These are phyloP conservation scores for Codiaeum variegatum DNA, from an alignment of 441 rosid species.

Conservation along the genomic window DNA sequence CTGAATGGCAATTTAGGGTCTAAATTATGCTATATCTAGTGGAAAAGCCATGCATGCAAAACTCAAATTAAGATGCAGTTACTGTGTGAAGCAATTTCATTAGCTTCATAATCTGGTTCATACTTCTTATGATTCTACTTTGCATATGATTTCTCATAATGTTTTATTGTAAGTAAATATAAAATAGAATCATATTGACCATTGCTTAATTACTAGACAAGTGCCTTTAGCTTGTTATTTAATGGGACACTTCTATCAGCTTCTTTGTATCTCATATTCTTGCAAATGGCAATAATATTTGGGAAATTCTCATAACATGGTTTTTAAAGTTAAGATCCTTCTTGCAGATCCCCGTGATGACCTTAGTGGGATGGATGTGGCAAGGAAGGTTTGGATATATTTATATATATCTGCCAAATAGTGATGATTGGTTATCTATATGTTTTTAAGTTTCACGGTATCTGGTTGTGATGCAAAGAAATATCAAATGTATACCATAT, in stretches of 20 bases:
- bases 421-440: slow-evolving; percentile 5
- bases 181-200: background rate
- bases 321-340: slow-evolving; percentile 19
- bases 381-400: slow-evolving; percentile 71
- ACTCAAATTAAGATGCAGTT: background rate
- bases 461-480: slow-evolving; percentile 7
- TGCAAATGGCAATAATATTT: slow-evolving; percentile 13
- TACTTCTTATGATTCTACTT: background rate
- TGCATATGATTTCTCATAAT: background rate
- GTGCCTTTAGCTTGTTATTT: background rate
- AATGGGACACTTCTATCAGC: background rate
- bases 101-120: background rate
- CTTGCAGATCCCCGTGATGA: slow-evolving; percentile 95
- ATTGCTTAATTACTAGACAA: background rate
- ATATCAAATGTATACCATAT: slow-evolving; percentile 9
- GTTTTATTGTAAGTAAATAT: background rate
- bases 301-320: slow-evolving; percentile 4
- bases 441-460: background rate
- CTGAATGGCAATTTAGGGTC: background rate
- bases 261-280: slow-evolving; percentile 11
- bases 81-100: background rate
- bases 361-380: slow-evolving; percentile 94
- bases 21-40: background rate
- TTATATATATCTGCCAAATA: background rate
- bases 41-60: background rate